Percentiles rank a stretch among this genome's conserved stretches.
Conservation (phyloP, 2,329 filamentous ascomycete species). For the Colletotrichum neosansevieriae region DNA sequence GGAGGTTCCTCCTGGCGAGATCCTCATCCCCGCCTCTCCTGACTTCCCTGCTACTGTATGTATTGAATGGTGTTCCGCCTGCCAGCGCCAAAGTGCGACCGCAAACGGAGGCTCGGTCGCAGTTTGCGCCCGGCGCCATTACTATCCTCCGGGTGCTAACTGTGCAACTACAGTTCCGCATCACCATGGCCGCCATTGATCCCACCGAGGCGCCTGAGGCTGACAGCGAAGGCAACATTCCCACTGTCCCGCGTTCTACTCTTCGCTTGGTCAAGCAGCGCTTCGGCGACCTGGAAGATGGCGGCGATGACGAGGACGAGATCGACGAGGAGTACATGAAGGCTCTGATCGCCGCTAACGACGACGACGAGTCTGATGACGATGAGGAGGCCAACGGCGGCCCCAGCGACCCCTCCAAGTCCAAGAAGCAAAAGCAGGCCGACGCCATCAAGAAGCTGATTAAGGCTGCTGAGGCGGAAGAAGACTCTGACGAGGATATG, state of each 20-base stretch:
- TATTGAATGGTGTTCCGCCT: conserved; percentile 43
- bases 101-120: not conserved
- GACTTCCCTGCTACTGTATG: conserved; percentile 88
- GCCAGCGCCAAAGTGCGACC: not conserved
- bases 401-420: conserved; percentile 90
- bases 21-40: conserved; percentile 82
- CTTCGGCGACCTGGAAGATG: conserved; percentile 65
- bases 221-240: conserved; percentile 71
- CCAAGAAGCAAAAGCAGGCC: conserved; percentile 85
- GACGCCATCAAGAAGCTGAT: conserved; percentile 84
- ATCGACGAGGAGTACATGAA: conserved; percentile 75
- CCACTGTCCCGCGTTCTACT: conserved; percentile 80
- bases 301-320: conserved; percentile 69
- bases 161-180: conserved; percentile 78
- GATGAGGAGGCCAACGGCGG: conserved; percentile 79
- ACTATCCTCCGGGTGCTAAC: conserved; percentile 45
- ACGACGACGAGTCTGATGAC: conserved; percentile 58
- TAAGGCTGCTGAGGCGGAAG: conserved; percentile 71
- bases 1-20: conserved; percentile 86
- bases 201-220: conserved; percentile 81
- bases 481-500: conserved; percentile 77
- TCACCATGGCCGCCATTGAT: conserved; percentile 98
- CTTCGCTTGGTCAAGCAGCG: conserved; percentile 89
- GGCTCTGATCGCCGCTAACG: conserved; percentile 64
- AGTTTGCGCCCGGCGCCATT: conserved; percentile 23